Evolutionary conservation across 202 grass and related monocot genomes (phyloP).

Genomic region (Setaria italica): DNA sequence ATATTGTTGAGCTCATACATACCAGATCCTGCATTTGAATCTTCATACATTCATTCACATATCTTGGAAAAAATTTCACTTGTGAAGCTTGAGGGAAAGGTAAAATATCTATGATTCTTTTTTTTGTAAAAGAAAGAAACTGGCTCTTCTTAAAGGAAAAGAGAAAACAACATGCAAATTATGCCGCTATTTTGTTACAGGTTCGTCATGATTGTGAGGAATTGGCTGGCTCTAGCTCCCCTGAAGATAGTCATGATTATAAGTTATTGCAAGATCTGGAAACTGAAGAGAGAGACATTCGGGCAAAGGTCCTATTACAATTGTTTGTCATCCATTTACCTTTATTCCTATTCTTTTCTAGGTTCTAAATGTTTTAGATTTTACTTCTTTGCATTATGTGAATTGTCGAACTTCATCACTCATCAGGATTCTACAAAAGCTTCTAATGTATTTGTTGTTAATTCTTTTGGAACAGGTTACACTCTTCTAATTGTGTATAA

Average conservation of each 20-base stretch:
- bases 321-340: slow-evolving; percentile 21
- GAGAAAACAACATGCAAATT: slow-evolving; percentile 20
- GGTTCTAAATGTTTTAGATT: background rate
- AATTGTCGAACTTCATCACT: background rate
- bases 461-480: background rate
- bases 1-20: slow-evolving; percentile 78
- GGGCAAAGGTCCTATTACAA: slow-evolving; percentile 62
- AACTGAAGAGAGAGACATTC: slow-evolving; percentile 61
- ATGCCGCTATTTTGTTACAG: slow-evolving; percentile 45
- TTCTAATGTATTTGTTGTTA: slow-evolving; percentile 13
- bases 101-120: slow-evolving; percentile 35
- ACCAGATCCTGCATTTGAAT: slow-evolving; percentile 80
- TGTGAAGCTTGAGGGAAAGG: slow-evolving; percentile 76
- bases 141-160: no score
- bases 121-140: background rate
- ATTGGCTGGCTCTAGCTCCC: slow-evolving; percentile 58
- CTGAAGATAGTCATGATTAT: slow-evolving; percentile 52
- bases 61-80: slow-evolving; percentile 75
- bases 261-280: slow-evolving; percentile 67
- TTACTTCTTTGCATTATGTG: background rate
- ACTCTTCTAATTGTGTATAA: background rate
- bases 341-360: slow-evolving; percentile 28
- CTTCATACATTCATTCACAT: slow-evolving; percentile 71
- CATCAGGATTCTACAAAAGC: background rate
- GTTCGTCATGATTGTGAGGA: slow-evolving; percentile 78